Evolutionary conservation across 768 basidiomycete species (phyloP).

Genomic region (Xerocomellus intermedius): DNA sequence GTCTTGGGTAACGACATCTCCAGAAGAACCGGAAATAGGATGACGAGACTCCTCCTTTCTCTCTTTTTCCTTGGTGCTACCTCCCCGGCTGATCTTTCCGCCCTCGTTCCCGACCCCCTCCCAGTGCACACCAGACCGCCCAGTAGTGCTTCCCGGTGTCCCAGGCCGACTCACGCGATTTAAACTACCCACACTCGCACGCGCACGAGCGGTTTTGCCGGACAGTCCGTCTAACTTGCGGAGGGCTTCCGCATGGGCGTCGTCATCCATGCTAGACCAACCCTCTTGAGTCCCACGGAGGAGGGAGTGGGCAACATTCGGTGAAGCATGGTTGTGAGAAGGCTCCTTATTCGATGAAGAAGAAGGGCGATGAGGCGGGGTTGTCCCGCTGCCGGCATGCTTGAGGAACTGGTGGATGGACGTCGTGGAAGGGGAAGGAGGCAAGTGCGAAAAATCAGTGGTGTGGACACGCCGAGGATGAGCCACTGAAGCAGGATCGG

Average conservation of each 20-base stretch:
- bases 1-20: slow-evolving; percentile 37
- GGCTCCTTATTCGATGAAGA: slow-evolving; percentile 42
- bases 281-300: slow-evolving; percentile 87
- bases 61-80: slow-evolving; percentile 45
- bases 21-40: slow-evolving; percentile 35
- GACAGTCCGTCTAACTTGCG: slow-evolving; percentile 89
- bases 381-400: slow-evolving; percentile 44
- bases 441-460: slow-evolving; percentile 85
- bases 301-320: slow-evolving; percentile 80
- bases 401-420: slow-evolving; percentile 83
- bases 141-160: slow-evolving; percentile 65
- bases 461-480: slow-evolving; percentile 60
- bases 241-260: slow-evolving; percentile 86
- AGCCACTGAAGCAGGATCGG: slow-evolving; percentile 41
- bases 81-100: slow-evolving; percentile 37
- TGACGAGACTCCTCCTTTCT: slow-evolving; percentile 37
- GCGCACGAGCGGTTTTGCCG: slow-evolving; percentile 70
- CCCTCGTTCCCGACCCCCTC: slow-evolving; percentile 55
- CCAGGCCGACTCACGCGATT: slow-evolving; percentile 72
- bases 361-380: slow-evolving; percentile 34
- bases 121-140: slow-evolving; percentile 57
- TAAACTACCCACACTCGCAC: slow-evolving; percentile 74
- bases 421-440: slow-evolving; percentile 88
- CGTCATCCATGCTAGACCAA: slow-evolving; percentile 85
- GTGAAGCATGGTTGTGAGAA: slow-evolving; percentile 42